phyloP scores from a whole-genome alignment of 768 basidiomycete species.

The Harrya chromipes region DNA sequence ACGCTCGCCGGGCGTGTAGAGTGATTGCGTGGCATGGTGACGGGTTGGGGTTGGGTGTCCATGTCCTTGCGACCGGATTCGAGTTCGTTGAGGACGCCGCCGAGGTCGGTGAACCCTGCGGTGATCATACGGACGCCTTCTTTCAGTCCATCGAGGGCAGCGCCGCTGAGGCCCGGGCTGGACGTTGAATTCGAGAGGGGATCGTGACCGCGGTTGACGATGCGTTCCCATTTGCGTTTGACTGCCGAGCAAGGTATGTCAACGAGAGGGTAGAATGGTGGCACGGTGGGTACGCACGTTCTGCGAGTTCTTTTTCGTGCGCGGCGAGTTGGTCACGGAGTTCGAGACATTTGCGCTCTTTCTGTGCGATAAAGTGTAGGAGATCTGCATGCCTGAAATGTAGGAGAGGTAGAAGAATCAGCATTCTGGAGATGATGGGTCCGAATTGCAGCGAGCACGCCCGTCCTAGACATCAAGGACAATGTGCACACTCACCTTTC shows the following conservation, averaged over 20 bases:
- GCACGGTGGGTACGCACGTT: slow-evolving; percentile 41
- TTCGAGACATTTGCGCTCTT: slow-evolving; percentile 81
- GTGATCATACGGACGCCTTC: slow-evolving; percentile 63
- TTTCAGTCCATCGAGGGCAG: slow-evolving; percentile 54
- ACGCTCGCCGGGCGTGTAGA: slow-evolving; percentile 16
- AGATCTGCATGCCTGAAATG: slow-evolving; percentile 68
- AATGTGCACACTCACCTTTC: slow-evolving; percentile 69
- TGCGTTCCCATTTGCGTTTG: slow-evolving; percentile 82
- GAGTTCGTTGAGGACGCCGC: slow-evolving; percentile 18
- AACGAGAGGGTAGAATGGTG: neutral
- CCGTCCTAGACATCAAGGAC: too few species aligned
- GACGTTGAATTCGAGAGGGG: neutral
- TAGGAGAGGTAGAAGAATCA: too few species aligned
- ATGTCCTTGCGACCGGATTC: neutral
- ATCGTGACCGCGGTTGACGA: slow-evolving; percentile 55
- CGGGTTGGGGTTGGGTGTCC: neutral
- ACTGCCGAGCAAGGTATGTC: slow-evolving; percentile 36
- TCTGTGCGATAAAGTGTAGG: slow-evolving; percentile 82
- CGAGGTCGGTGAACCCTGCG: slow-evolving; percentile 38
- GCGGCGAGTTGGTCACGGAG: slow-evolving; percentile 67
- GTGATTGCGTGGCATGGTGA: neutral
- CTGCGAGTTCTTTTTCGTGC: slow-evolving; percentile 70
- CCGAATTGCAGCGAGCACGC: too few species aligned
- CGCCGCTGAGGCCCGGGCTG: slow-evolving; percentile 11
- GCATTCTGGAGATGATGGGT: too few species aligned